Percentiles rank a stretch among this genome's conserved stretches.
phyloP scores from a whole-genome alignment of 2,329 filamentous ascomycete species.

The Metarhizium guizhouense region DNA sequence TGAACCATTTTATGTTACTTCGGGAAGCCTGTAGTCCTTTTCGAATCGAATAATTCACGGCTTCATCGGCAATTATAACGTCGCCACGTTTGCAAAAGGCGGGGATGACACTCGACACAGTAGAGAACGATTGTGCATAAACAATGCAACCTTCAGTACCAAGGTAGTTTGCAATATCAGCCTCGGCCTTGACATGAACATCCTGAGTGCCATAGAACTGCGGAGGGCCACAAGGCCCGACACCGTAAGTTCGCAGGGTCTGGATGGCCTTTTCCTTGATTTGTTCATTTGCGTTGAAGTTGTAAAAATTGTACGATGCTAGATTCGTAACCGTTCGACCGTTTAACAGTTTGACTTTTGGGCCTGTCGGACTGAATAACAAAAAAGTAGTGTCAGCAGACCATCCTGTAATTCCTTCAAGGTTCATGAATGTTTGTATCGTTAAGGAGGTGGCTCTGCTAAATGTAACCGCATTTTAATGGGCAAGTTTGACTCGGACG shows the following conservation, averaged over 20 bases:
- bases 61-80: constrained; percentile 90
- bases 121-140: constrained; percentile 93
- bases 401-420: background rate
- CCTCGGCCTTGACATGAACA: constrained; percentile 94
- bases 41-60: constrained; percentile 86
- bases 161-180: constrained; percentile 83
- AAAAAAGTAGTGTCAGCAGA: background rate
- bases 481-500: background rate
- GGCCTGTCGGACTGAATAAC: constrained; percentile 64
- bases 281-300: constrained; percentile 85
- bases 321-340: constrained; percentile 90
- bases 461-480: background rate
- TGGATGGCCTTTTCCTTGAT: constrained; percentile 94
- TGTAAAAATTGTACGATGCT: constrained; percentile 95
- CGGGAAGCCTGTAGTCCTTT: constrained; percentile 90
- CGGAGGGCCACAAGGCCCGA: constrained; percentile 91
- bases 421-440: background rate
- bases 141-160: constrained; percentile 86
- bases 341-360: constrained; percentile 79
- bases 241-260: constrained; percentile 88
- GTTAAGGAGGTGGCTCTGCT: background rate
- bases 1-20: constrained; percentile 86
- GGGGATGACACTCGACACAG: constrained; percentile 93
- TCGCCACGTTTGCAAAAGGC: constrained; percentile 96
- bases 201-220: constrained; percentile 98